Evolutionary conservation across 2,329 filamentous ascomycete species (phyloP).

Genomic region (Fusarium nematophilum): DNA sequence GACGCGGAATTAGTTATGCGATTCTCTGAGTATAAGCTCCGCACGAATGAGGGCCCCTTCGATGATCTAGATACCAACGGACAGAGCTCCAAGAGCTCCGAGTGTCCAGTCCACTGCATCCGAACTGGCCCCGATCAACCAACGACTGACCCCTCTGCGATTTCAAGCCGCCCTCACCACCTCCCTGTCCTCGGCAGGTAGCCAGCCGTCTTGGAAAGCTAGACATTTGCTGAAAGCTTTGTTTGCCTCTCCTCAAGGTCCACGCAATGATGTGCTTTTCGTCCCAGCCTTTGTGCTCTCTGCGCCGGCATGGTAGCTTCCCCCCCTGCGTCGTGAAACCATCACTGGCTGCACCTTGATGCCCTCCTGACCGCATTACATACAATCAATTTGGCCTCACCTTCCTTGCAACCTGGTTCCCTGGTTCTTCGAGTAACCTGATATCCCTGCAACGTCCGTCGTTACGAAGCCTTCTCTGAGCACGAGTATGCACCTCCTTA

Average conservation of each 20-base stretch:
- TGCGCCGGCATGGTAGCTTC: background rate
- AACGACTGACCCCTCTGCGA: too few relatives aligned
- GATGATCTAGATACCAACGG: too few relatives aligned
- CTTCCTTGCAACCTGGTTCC: background rate
- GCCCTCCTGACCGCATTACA: background rate
- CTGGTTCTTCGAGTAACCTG: background rate
- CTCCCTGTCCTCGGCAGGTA: too few relatives aligned
- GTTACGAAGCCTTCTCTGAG: background rate
- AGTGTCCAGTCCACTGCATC: too few relatives aligned
- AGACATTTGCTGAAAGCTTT: too few relatives aligned
- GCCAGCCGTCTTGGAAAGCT: too few relatives aligned
- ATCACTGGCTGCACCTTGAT: background rate
- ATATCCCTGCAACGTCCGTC: background rate
- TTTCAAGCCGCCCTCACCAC: too few relatives aligned
- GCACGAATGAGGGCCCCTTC: too few relatives aligned
- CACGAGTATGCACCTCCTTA: constrained; percentile 1
- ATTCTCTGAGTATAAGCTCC: too few relatives aligned
- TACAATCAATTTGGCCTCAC: background rate
- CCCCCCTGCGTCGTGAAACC: constrained; percentile 15
- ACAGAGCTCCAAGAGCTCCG: too few relatives aligned
- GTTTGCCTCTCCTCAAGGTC: background rate
- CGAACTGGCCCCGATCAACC: too few relatives aligned
- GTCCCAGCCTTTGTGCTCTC: background rate
- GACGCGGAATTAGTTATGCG: background rate
- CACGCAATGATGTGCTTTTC: background rate